Evolutionary conservation across 2,329 filamentous ascomycete species (phyloP).

Genomic region (Botrytis cinerea): DNA sequence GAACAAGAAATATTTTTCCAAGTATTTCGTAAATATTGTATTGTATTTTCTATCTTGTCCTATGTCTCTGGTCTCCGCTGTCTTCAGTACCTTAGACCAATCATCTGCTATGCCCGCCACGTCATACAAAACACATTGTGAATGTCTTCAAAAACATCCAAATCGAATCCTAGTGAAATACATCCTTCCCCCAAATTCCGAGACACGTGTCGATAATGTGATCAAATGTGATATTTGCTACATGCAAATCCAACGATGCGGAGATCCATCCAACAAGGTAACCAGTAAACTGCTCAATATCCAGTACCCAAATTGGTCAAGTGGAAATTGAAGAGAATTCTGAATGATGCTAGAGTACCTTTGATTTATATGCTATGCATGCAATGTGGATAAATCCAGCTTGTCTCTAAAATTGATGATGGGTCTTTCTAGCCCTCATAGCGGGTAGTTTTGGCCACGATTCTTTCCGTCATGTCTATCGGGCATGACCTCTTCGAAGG

Average conservation of each 20-base stretch:
- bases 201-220: constrained; percentile 14
- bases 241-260: background rate
- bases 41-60: background rate
- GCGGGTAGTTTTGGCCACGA: background rate
- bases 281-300: background rate
- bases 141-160: background rate
- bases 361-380: background rate
- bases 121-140: constrained; percentile 11
- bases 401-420: background rate
- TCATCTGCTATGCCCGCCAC: constrained; percentile 1
- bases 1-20: background rate
- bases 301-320: background rate
- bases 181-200: background rate
- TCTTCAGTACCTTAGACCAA: background rate
- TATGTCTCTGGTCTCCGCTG: background rate
- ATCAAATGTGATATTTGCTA: background rate
- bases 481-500: background rate
- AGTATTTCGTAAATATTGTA: background rate
- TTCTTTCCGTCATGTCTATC: background rate
- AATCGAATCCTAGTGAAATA: constrained; percentile 2
- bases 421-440: background rate
- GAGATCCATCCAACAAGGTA: background rate
- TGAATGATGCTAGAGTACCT: background rate
- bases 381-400: background rate
- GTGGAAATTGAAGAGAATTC: background rate